Percentiles rank a stretch among this genome's conserved stretches.
Evolutionary conservation across 306 rosid genomes (phyloP).

Genomic region (Leucaena leucocephala): DNA sequence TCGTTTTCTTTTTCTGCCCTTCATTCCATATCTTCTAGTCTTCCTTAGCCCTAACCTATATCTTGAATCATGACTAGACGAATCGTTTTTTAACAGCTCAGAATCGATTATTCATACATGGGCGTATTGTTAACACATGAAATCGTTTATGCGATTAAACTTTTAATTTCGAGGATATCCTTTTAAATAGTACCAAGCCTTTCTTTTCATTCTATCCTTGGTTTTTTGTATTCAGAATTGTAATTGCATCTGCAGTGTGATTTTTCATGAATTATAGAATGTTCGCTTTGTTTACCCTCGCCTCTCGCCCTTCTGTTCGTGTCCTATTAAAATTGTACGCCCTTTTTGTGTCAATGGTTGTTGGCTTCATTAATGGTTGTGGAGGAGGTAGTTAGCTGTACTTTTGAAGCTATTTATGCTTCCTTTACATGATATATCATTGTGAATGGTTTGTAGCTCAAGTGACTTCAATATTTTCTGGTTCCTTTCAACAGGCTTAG

Average conservation of each 20-base stretch:
- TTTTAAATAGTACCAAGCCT: slow-evolving; percentile 7
- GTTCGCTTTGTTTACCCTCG: background rate
- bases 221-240: slow-evolving; percentile 16
- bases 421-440: slow-evolving; percentile 24
- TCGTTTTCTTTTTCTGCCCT: background rate
- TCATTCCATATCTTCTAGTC: background rate
- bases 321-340: background rate
- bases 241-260: slow-evolving; percentile 26
- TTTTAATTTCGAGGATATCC: background rate
- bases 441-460: slow-evolving; percentile 32
- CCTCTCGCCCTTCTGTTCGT: background rate
- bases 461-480: slow-evolving; percentile 39
- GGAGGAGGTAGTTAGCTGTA: background rate
- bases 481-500: slow-evolving; percentile 40
- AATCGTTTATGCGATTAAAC: background rate
- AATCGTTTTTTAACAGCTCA: background rate
- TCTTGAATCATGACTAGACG: slow-evolving; percentile 13
- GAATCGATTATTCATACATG: background rate
- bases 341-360: slow-evolving; percentile 3
- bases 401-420: background rate
- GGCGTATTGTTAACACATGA: background rate
- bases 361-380: background rate
- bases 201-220: background rate
- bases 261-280: background rate
- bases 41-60: background rate